phyloP scores from a whole-genome alignment of 352 stramenopile species.

The Phytopythium chamaehyphon region DNA sequence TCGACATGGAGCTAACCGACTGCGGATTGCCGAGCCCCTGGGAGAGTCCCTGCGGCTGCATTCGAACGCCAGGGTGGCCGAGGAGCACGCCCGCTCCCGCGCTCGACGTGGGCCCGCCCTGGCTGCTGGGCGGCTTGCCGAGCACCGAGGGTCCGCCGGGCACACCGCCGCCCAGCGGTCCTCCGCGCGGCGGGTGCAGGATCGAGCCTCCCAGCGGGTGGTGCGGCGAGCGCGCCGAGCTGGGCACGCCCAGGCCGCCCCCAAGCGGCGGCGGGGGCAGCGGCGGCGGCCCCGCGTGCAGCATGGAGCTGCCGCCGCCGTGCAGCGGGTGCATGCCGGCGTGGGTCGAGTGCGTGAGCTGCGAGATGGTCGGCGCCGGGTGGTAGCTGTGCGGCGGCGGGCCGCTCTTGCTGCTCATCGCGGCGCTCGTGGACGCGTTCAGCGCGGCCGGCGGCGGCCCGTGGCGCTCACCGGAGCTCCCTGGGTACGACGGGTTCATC shows the following conservation, averaged over 20 bases:
- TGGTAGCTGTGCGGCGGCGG: constrained; percentile 55
- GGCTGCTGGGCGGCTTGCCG: constrained; percentile 35
- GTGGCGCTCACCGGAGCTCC: constrained; percentile 61
- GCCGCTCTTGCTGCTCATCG: constrained; percentile 34
- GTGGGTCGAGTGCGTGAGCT: constrained; percentile 51
- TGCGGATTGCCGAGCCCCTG: constrained; percentile 34
- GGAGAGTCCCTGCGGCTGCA: constrained; percentile 45
- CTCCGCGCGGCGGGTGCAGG: constrained; percentile 54
- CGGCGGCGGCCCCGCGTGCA: constrained; percentile 54
- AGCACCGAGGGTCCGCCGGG: constrained; percentile 43
- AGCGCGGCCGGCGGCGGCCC: constrained; percentile 36
- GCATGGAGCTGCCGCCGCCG: constrained; percentile 42
- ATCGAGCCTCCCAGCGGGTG: constrained; percentile 66
- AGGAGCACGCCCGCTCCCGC: constrained; percentile 32
- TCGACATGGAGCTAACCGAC: constrained; percentile 24
- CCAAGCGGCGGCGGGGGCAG: constrained; percentile 61
- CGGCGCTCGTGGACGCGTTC: constrained; percentile 20
- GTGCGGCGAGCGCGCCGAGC: constrained; percentile 51
- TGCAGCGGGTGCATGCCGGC: constrained; percentile 59
- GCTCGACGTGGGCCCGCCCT: constrained; percentile 16
- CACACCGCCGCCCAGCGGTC: constrained; percentile 23
- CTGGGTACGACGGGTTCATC: constrained; percentile 81
- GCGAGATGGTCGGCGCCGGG: constrained; percentile 56
- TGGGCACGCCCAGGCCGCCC: constrained; percentile 28
- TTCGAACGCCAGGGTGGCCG: constrained; percentile 48